Conservation (phyloP, 2,329 filamentous ascomycete genomes). For the Hymenoscyphus occultus region DNA sequence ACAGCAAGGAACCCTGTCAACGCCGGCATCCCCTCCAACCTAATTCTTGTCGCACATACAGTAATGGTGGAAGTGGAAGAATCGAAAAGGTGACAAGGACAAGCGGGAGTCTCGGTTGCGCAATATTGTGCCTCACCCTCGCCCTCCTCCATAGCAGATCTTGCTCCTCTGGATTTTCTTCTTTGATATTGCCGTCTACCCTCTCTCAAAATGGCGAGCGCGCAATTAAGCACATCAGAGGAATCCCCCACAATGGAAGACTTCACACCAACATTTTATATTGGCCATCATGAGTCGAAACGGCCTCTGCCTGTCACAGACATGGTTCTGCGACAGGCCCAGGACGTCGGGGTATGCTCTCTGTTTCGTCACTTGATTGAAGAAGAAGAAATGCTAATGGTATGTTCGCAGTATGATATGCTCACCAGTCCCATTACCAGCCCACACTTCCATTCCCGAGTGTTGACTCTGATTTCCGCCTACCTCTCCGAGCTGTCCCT, state of each 20-base stretch:
- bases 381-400: conserved; percentile 22
- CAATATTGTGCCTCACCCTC: not conserved
- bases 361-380: not conserved
- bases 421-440: conserved; percentile 78
- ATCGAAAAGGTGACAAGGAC: conserved; percentile 2
- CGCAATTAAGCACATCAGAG: not conserved
- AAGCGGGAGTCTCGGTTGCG: conserved; percentile 1
- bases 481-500: conserved; percentile 46
- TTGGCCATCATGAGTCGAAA: conserved; percentile 71
- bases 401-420: conserved; percentile 64
- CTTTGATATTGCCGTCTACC: not conserved
- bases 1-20: not conserved
- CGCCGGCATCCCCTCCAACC: not conserved
- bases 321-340: conserved; percentile 62
- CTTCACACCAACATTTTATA: conserved; percentile 55
- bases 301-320: conserved; percentile 59
- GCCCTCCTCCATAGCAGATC: not conserved
- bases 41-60: not conserved
- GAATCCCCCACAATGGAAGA: conserved; percentile 29
- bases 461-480: conserved; percentile 58
- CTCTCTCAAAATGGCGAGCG: not conserved
- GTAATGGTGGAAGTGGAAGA: not conserved
- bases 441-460: conserved; percentile 64
- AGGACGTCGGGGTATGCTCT: conserved; percentile 64
- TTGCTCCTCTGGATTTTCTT: not conserved